These are phyloP conservation scores for Fomitopsis pulvina DNA, from an alignment of 768 basidiomycete genomes.

Conservation along the genomic window DNA sequence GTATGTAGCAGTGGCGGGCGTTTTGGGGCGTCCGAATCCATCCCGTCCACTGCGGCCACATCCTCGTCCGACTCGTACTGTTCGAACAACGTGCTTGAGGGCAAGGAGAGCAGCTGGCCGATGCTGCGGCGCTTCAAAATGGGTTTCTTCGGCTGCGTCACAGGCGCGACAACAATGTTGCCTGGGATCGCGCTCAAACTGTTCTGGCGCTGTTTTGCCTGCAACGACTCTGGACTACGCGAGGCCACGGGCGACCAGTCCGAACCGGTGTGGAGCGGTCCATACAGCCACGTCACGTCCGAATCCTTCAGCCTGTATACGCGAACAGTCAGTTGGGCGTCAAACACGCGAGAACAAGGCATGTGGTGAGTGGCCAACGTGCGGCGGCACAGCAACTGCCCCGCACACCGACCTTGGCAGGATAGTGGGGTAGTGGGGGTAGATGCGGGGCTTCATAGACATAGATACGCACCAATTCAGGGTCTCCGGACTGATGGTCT, in stretches of 20 bases:
- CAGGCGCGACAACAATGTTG: slow-evolving; percentile 6
- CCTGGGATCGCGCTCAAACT: slow-evolving; percentile 35
- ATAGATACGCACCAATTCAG: slow-evolving; percentile 79
- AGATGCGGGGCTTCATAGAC: background rate
- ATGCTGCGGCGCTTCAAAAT: slow-evolving; percentile 96
- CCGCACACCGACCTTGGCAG: background rate
- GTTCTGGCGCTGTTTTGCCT: slow-evolving; percentile 22
- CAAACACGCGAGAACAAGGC: background rate
- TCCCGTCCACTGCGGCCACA: background rate
- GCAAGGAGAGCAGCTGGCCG: slow-evolving; percentile 63
- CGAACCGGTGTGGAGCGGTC: slow-evolving; percentile 90
- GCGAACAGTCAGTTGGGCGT: slow-evolving; percentile 6
- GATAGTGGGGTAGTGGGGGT: slow-evolving; percentile 12
- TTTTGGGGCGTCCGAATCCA: background rate
- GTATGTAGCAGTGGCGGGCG: slow-evolving; percentile 72
- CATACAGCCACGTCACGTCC: slow-evolving; percentile 98
- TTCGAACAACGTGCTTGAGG: slow-evolving; percentile 19
- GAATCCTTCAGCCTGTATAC: slow-evolving; percentile 92
- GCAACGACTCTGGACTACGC: slow-evolving; percentile 30
- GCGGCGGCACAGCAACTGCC: background rate
- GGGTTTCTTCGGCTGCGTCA: slow-evolving; percentile 52
- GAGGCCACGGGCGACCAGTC: slow-evolving; percentile 63
- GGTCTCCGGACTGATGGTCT: slow-evolving; percentile 93
- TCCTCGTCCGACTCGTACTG: slow-evolving; percentile 11
- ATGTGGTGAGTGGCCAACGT: background rate